Evolutionary conservation across 805 yeast genomes (phyloP), one percentile per base, ranked within the genome.

Genomic region (Starmerella roubikii): DNA sequence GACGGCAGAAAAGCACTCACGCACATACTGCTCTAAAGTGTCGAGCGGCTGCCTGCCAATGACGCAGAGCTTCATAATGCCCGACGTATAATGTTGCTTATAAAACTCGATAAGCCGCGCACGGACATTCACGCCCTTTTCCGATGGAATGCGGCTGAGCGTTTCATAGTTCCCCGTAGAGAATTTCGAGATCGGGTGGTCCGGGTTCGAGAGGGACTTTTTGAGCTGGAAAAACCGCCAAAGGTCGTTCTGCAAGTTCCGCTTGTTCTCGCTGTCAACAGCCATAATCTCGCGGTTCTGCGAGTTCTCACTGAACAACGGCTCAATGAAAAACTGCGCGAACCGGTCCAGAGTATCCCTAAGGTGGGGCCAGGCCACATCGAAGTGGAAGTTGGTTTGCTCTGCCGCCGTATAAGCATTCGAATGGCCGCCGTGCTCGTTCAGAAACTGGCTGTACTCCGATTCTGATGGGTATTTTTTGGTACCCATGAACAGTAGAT

Each of bases 241-340:
- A 32, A 62, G 55, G 58, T 88, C 98, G 55, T 70, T 79, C 58
- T 88, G 97, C 37, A 91, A 64, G 56, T 88, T 88, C 62, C 91
- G 88, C 57, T 85, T 88, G 64, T 88, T 84, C 61, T 88, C 98
- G 28, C 94, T 80, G 59, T 88, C 95, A 9, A 88, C 97, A 1
- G 97, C 97, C 46, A 76, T 73, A 51, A 88, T 80, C 59, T 88
- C 98, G 40, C 96, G 69, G 54, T 85, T 94, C 54, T 84, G 82
- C 54, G 95, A 78, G 46, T 74, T 66, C 39, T 67, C 61, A 37
- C 64, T 60, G 50, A 88, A 88, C 49, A 88, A 63, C 1, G 98
- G 98, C 22, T 72, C 58, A 26, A 86, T 78, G 64, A 88, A 88
- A 56, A 88, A 88, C 57, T 88, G 97, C 4, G 94, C 72, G 58